phyloP scores from a whole-genome alignment of 257 asterid species.

The Euphrasia confusa region DNA sequence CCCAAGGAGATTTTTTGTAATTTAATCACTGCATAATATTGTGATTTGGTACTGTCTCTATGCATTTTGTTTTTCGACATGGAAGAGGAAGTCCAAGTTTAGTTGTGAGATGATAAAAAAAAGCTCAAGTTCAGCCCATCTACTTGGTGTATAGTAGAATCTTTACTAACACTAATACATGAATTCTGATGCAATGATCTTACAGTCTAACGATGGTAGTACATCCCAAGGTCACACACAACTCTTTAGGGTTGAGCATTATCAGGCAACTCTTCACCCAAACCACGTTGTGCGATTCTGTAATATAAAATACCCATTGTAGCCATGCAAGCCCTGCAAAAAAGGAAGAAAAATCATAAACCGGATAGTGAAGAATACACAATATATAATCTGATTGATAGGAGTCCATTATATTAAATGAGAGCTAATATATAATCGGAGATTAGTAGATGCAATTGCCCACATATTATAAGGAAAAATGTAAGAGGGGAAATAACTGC shows the following conservation, averaged over 20 bases:
- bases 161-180: no score
- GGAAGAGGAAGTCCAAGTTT: neutral
- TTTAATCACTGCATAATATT: neutral
- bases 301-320: conserved; percentile 92
- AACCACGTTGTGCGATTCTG: conserved; percentile 70
- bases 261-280: conserved; percentile 48
- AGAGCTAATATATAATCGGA: neutral
- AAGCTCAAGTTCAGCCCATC: no score
- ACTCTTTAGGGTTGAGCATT: conserved; percentile 25
- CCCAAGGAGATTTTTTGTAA: neutral
- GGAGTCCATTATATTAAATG: no score
- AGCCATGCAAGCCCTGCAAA: conserved; percentile 91
- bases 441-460: neutral
- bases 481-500: neutral
- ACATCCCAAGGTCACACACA: neutral
- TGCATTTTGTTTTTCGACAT: neutral
- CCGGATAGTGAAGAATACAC: neutral
- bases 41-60: no score
- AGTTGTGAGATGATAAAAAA: no score
- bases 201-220: neutral
- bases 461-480: neutral
- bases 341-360: neutral
- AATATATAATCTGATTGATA: no score
- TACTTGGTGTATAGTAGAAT: no score
- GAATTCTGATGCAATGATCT: neutral